Evolutionary conservation across 169 alveolate species (phyloP), one percentile per base, ranked within the genome.

Genomic region (Blepharisma undulans): DNA sequence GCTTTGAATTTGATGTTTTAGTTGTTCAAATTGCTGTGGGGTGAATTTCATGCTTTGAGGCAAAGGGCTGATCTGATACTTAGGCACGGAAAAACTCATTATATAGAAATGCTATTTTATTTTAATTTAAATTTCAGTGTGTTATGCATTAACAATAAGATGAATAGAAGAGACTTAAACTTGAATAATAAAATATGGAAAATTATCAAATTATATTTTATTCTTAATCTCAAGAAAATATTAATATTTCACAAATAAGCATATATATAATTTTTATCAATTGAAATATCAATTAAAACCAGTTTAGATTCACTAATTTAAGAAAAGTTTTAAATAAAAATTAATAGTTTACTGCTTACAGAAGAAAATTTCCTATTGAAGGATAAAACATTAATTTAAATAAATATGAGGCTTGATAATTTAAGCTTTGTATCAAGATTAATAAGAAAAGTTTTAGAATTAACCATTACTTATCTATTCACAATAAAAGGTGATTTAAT

Each of bases 11-110:
- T 82, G 89, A 10, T 21, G 4, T 12, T 60, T 72, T 25, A 82
- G 74, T 33, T 82, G 89, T 12, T 82, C 76, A 21, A 82, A 72
- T 22, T 82, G 89, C 78, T 30, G 76, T 48, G 72, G 76, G n/a
- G 78, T 25, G 78, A 82, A 82, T 33, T 34, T 60, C 30, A n/a
- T 8, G 76, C 36, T 34, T 34, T 22, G 29, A 22, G 89, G 78
- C 30, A 74, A 29, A 25, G 80, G 4, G 33, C 36, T 29, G 80
- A 74, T 3, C 14, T 74, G 80, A 74, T 22, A 29, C 16, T 74
- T 74, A 29, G 80, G 80, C 33, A 74, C 33, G 27, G 80, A 22
- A 74, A 22, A 25, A 29, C 80, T 74, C 66, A 48, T 48, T 48
- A 48, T 48, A 48, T 48, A 48, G 7, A 48, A 48, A 48, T 10